Percentiles rank a stretch among this genome's conserved stretches.
Conservation (phyloP, 2,329 filamentous ascomycete species). For the Xylariales sp. region DNA sequence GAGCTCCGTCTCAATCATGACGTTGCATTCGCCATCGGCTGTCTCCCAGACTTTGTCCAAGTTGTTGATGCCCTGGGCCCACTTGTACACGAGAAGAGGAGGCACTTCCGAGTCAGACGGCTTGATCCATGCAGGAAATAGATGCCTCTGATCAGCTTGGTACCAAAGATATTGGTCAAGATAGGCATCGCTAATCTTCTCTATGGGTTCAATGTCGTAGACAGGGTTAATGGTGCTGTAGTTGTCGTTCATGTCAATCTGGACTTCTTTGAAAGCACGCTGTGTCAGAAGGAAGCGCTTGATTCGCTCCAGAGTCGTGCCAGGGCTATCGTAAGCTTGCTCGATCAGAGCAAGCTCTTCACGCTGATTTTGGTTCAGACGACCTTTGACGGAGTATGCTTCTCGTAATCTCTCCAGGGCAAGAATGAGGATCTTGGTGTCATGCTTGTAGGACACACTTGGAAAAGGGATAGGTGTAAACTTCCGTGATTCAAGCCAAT, state of each 20-base stretch:
- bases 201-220: slow-evolving; percentile 97
- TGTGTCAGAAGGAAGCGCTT: slow-evolving; percentile 97
- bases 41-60: slow-evolving; percentile 92
- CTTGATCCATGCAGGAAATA: slow-evolving; percentile 99
- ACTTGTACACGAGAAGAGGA: slow-evolving; percentile 92
- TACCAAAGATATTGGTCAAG: slow-evolving; percentile 99
- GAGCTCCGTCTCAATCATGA: slow-evolving; percentile 95
- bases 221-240: slow-evolving; percentile 99
- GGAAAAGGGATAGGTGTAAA: slow-evolving; percentile 99
- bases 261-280: slow-evolving; percentile 97
- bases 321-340: slow-evolving; percentile 96
- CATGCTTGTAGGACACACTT: slow-evolving; percentile 98
- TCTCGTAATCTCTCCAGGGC: slow-evolving; percentile 89
- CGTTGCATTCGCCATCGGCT: slow-evolving; percentile 91
- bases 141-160: slow-evolving; percentile 91
- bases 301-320: slow-evolving; percentile 91
- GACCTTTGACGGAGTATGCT: slow-evolving; percentile 95
- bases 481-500: slow-evolving; percentile 97
- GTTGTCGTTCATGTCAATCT: slow-evolving; percentile 99
- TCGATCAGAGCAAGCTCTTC: slow-evolving; percentile 96
- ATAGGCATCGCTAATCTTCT: slow-evolving; percentile 99
- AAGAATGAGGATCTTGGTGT: slow-evolving; percentile 96
- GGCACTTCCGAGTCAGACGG: slow-evolving; percentile 97
- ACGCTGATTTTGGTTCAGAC: slow-evolving; percentile 94
- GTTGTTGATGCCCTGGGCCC: slow-evolving; percentile 99